Evolutionary conservation across 768 basidiomycete genomes (phyloP).

Genomic region (Suillus alpinus): DNA sequence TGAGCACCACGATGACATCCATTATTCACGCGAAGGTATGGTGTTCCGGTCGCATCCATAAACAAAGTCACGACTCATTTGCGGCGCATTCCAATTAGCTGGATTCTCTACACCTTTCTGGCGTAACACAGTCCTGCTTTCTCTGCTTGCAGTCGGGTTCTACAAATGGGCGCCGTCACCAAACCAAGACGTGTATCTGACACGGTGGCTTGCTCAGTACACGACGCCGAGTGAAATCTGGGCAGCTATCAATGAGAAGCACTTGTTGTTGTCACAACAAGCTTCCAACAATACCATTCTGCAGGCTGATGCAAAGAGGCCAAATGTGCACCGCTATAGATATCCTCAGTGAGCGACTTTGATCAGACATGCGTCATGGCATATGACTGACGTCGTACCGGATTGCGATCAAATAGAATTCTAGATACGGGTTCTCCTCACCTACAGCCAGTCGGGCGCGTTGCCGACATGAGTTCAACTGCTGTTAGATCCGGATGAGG

Average conservation of each 20-base stretch:
- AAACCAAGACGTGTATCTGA: constrained; percentile 59
- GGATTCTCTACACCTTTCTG: constrained; percentile 68
- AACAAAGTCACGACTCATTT: not conserved
- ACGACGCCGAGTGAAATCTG: constrained; percentile 51
- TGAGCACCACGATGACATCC: constrained; percentile 33
- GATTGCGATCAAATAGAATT: constrained; percentile 34
- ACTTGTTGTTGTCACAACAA: constrained; percentile 45
- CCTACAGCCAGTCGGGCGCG: constrained; percentile 53
- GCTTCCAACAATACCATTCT: constrained; percentile 39
- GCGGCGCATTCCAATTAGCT: constrained; percentile 23
- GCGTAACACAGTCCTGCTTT: constrained; percentile 57
- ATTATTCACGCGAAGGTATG: constrained; percentile 62
- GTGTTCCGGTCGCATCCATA: constrained; percentile 6
- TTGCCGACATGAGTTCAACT: constrained; percentile 34
- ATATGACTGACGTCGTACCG: constrained; percentile 10
- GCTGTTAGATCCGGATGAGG: constrained; percentile 25
- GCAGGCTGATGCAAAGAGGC: constrained; percentile 41
- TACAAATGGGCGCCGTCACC: constrained; percentile 71
- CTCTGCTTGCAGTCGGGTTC: constrained; percentile 48
- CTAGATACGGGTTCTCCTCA: constrained; percentile 63
- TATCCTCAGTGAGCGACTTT: constrained; percentile 63
- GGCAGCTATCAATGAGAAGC: constrained; percentile 53
- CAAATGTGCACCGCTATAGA: constrained; percentile 56
- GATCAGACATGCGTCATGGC: not conserved
- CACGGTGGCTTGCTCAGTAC: constrained; percentile 64